These are phyloP conservation scores for Malassezia japonica DNA, from an alignment of 1,284 basidiomycete genomes.

Conservation along the genomic window DNA sequence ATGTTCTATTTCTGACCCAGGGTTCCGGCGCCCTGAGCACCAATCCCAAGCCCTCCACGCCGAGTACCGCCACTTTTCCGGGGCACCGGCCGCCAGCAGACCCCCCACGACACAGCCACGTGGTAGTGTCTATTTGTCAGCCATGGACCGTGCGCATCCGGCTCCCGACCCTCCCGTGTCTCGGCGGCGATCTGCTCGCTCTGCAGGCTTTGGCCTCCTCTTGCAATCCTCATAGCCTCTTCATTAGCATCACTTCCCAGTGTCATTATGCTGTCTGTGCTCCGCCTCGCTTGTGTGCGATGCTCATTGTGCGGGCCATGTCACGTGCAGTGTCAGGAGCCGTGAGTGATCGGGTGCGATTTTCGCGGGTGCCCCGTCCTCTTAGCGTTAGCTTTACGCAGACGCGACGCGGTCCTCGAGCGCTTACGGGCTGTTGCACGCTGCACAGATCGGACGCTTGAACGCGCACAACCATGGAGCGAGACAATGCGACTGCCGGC, in stretches of 20 bases:
- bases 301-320: background rate
- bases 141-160: constrained; percentile 14
- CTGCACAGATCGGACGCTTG: background rate
- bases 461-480: constrained; percentile 22
- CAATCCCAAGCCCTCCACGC: constrained; percentile 11
- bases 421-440: background rate
- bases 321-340: background rate
- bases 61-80: constrained; percentile 12
- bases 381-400: background rate
- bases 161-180: background rate
- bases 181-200: too few species aligned
- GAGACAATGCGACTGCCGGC: constrained; percentile 19
- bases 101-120: background rate
- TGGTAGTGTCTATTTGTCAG: constrained; percentile 4
- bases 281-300: too few species aligned
- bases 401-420: background rate
- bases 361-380: background rate
- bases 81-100: background rate
- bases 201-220: too few species aligned
- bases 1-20: background rate
- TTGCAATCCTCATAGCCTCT: too few species aligned
- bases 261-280: too few species aligned
- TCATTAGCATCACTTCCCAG: too few species aligned
- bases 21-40: constrained; percentile 18
- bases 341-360: constrained; percentile 1